Base-by-base conservation (phyloP, 2,329 filamentous ascomycete species). In the Penicillium sp. region DNA sequence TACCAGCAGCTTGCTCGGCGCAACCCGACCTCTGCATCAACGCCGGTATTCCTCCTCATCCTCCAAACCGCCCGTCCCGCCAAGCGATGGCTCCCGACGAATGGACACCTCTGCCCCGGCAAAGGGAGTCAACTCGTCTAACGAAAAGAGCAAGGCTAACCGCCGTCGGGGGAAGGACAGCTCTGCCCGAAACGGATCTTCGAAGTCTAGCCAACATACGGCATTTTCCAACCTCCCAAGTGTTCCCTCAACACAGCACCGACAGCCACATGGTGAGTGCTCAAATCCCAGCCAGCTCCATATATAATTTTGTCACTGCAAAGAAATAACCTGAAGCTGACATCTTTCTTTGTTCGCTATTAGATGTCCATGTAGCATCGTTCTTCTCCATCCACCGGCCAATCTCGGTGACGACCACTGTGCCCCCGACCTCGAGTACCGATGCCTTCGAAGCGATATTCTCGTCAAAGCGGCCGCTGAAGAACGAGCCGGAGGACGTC, bases 351-450 rank as follows among this genome's bases (percentile, higher is more conserved):
- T 25, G 29, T 41, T n/a, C 21, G 10, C 50, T 15, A 29, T 13
- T 65, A 97, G 94, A 95, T 71, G 84, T 97, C 60, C 88, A 89
- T 62, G 82, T 96, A 46, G 94, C 93, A 8, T 89, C 89, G 59
- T 97, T 99, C 82, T 97, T 97, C 81, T 95, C 93, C 62, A 89
- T 96, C 65, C 91, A 99, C 78, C 88, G 94, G 61, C 94, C 94
- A 46, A 93, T 99, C 70, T 96, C 91, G 55, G 86, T 97, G 64
- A 92, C 88, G 50, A 87, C 88, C 67, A 88, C 89, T 65, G 88
- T 96, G 71, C 94, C 89, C 56, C 86, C 85, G 67, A 80, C 83
- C 21, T 84, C 92, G 46, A 86, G 84, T 52, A 82, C 89, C 61
- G 88, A 90, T 71, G 83, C 88, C 50, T 97, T 97, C 75, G 88